Base-by-base conservation (phyloP, 2,329 filamentous ascomycete genomes). In the Shiraia sp. region DNA sequence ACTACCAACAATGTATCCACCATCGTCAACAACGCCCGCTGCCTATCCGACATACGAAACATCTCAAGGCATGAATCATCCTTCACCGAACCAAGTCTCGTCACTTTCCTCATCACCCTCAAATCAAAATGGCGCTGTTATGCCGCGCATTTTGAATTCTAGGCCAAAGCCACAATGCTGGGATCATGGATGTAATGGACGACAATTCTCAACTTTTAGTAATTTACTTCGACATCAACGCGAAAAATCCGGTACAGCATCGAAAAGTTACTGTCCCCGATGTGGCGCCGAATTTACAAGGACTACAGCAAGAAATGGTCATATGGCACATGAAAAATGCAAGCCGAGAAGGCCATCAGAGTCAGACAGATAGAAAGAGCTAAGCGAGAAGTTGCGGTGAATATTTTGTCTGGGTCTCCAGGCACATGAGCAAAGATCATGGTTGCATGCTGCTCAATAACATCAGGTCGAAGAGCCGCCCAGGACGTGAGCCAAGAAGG, bases 171-270 rank as follows among this genome's bases (percentile, higher is more conserved):
- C 91, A 32, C 90, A 95, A 66, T 96, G 92, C 71, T 97, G 89
- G 88, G 92, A 96, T 47, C 92, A 97, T 63, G 92, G 91, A 9
- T 97, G 92, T 76, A 96, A 96, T 61, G 92, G 92, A 14, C 85
- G 91, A 22, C 88, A 95, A 62, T 97, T 97, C 65, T 95, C 90
- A 13, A 96, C 92, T 3, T 96, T 96, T 66, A 96, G 90, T 79
- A 96, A 96, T 66, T 80, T 96, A 3, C 76, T 96, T 26, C 81
- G 92, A 49, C 92, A 97, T 68, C 91, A 96, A 70, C 82, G 92
- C 30, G 92, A 97, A 71, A 96, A 96, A 69, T 95, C 89, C 0
- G 92, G 92, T 17, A 90, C 91, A 37, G 89, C 91, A 9, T 79
- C 87, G 22, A 96, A 96, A 73, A 89, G 90, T 3, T 85, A 85